Evolutionary conservation across 768 basidiomycete genomes (phyloP).

Genomic region (Boletus subparvulus): DNA sequence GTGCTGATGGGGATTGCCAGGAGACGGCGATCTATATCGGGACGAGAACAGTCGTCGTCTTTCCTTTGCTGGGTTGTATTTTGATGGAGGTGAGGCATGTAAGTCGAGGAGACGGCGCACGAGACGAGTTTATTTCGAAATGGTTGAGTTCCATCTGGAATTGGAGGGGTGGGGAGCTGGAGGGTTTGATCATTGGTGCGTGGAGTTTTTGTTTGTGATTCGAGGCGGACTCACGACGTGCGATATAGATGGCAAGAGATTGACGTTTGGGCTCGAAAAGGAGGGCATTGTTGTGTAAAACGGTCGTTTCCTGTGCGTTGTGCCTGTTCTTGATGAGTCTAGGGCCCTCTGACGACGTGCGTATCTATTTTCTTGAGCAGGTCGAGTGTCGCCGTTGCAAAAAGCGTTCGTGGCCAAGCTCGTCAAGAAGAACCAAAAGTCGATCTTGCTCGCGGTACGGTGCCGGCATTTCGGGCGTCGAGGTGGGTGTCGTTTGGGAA

Average conservation of each 20-base stretch:
- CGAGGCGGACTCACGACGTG: not conserved
- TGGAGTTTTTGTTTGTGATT: slow-evolving; percentile 28
- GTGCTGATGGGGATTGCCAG: slow-evolving; percentile 95
- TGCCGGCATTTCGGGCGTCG: slow-evolving; percentile 96
- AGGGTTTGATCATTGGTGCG: slow-evolving; percentile 92
- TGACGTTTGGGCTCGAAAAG: slow-evolving; percentile 91
- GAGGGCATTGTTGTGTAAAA: slow-evolving; percentile 70
- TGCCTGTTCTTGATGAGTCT: too few relatives aligned
- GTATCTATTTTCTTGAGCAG: slow-evolving; percentile 25
- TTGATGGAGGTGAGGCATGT: too few relatives aligned
- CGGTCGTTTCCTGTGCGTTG: slow-evolving; percentile 86
- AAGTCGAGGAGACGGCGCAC: slow-evolving; percentile 78
- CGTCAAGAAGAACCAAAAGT: slow-evolving; percentile 93
- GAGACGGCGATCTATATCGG: slow-evolving; percentile 99
- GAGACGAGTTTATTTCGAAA: slow-evolving; percentile 90
- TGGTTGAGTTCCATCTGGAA: slow-evolving; percentile 91
- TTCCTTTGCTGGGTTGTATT: too few relatives aligned
- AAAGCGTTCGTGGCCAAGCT: slow-evolving; percentile 97
- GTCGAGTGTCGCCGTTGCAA: slow-evolving; percentile 96
- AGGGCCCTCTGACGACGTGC: not conserved
- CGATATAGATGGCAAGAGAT: slow-evolving; percentile 83
- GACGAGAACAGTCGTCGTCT: slow-evolving; percentile 57
- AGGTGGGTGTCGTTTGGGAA: slow-evolving; percentile 29
- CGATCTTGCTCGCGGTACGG: slow-evolving; percentile 96
- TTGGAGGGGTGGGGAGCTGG: slow-evolving; percentile 88